phyloP scores from a whole-genome alignment of 805 yeast genomes.

The Candida suzukii region DNA sequence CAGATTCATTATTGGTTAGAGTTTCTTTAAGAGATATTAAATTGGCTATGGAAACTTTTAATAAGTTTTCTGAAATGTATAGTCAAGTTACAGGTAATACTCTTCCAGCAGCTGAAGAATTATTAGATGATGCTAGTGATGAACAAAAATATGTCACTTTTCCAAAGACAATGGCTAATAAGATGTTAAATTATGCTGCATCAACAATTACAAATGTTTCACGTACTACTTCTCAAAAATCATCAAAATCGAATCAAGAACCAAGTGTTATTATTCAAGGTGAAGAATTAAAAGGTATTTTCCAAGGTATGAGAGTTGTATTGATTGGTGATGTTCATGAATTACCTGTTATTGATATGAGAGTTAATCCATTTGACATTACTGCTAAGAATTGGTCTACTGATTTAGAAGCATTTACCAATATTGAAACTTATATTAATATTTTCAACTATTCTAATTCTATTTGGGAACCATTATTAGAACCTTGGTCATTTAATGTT shows the following conservation, averaged over 20 bases:
- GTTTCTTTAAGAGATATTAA: slow-evolving; percentile 82
- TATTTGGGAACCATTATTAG: slow-evolving; percentile 92
- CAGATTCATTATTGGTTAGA: slow-evolving; percentile 77
- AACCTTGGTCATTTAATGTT: slow-evolving; percentile 75
- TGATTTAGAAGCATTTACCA: slow-evolving; percentile 62
- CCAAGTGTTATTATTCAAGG: slow-evolving; percentile 47
- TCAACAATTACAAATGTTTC: slow-evolving; percentile 51
- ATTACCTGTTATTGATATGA: slow-evolving; percentile 77
- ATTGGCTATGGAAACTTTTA: slow-evolving; percentile 67
- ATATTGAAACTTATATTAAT: slow-evolving; percentile 60
- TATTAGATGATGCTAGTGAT: slow-evolving; percentile 6
- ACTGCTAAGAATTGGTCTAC: slow-evolving; percentile 81
- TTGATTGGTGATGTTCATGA: slow-evolving; percentile 89
- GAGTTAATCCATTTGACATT: slow-evolving; percentile 60
- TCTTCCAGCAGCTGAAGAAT: slow-evolving; percentile 1
- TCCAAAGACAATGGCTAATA: slow-evolving; percentile 57
- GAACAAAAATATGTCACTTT: slow-evolving; percentile 30
- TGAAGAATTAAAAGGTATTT: slow-evolving; percentile 57
- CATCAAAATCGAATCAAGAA: slow-evolving; percentile 9
- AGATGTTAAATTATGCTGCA: slow-evolving; percentile 61
- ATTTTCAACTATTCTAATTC: slow-evolving; percentile 85
- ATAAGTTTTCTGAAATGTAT: slow-evolving; percentile 58
- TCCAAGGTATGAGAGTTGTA: slow-evolving; percentile 76
- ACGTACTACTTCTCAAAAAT: slow-evolving; percentile 17
- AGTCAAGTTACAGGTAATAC: slow-evolving; percentile 11